Evolutionary conservation across 768 basidiomycete genomes (phyloP), one percentile per base, ranked within the genome.

Genomic region (Pulveroboletus sp.): DNA sequence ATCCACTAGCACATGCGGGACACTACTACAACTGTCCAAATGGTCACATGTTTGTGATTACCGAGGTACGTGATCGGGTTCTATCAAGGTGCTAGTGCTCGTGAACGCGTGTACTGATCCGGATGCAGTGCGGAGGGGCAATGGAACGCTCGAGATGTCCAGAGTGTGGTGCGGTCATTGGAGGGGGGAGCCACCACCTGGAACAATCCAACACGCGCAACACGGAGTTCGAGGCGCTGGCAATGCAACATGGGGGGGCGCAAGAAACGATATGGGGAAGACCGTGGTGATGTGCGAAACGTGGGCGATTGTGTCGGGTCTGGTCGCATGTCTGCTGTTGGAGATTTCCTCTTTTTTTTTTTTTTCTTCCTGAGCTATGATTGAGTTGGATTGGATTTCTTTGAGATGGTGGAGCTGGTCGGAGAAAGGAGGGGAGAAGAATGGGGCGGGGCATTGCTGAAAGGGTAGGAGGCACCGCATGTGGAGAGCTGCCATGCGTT

Each of bases 1-100:
- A 1, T 33, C 33, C 15, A n/a, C 11, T 27, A 73, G 74, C 65
- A 8, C 66, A 69, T 7, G 64, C 70, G 3, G 76, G 76, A 0
- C 77, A 78, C 56, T 78, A 73, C 51, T 78, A 76, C 49, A 73
- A 70, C 15, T 81, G 79, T 49, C 73, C 67, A 0, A 83, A 84
- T 43, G 84, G 84, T 0, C 84, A 86, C 55, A 71, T 76, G 0
- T 85, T 80, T 48, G 76, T 81, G 2, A 84, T 86, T 31, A 66
- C 61, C 0, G 77, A 83, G 61, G 80, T 84, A 49, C 33, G 38
- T 57, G 45, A 10, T 17, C n/a, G 35, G 21, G 6, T 3, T 9
- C 10, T 4, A 3, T 33, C 13, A 7, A 11, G 9, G 18, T 2
- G 33, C 48, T 7, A 15, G 1, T 10, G 18, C 9, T 18, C 21